Percentiles rank a stretch among this genome's conserved stretches.
These are phyloP conservation scores for Pseudogymnoascus sp. DNA, from an alignment of 2,329 filamentous ascomycete species.

Conservation along the genomic window DNA sequence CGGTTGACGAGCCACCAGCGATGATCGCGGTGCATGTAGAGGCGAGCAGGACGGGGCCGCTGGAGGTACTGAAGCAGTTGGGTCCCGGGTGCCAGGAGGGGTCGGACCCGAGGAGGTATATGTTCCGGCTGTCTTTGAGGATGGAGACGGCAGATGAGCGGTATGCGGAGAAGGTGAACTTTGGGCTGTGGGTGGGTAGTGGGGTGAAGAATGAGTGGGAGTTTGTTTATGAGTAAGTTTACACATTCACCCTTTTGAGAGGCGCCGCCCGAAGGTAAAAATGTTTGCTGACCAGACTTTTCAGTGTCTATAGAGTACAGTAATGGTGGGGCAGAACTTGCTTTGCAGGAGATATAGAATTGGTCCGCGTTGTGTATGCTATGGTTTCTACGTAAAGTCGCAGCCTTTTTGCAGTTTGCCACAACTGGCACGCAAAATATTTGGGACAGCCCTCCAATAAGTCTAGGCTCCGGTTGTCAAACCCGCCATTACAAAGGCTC, in stretches of 20 bases:
- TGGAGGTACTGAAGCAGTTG: conserved; percentile 28
- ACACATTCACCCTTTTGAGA: neutral
- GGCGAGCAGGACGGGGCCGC: conserved; percentile 40
- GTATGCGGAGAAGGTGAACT: conserved; percentile 42
- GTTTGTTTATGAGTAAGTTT: conserved; percentile 38
- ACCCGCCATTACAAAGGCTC: neutral
- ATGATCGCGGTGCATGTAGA: conserved; percentile 39
- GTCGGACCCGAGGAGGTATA: conserved; percentile 32
- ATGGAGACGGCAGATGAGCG: conserved; percentile 44
- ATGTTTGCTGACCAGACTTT: neutral
- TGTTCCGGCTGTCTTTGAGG: conserved; percentile 41
- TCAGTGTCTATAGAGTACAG: neutral
- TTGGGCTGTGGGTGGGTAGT: conserved; percentile 42
- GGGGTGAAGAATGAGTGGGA: conserved; percentile 40
- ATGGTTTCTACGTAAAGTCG: neutral
- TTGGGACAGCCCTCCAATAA: no score
- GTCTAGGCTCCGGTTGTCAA: no score
- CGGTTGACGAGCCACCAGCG: conserved; percentile 39
- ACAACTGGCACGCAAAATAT: neutral
- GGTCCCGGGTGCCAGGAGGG: conserved; percentile 20
- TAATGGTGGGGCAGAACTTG: neutral
- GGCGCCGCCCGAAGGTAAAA: neutral
- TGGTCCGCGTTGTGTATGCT: neutral
- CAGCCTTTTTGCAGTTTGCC: neutral
- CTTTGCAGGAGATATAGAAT: neutral